Evolutionary conservation across 2,329 filamentous ascomycete genomes (phyloP), one percentile per base, ranked within the genome.

Genomic region (Zasmidium angulare): DNA sequence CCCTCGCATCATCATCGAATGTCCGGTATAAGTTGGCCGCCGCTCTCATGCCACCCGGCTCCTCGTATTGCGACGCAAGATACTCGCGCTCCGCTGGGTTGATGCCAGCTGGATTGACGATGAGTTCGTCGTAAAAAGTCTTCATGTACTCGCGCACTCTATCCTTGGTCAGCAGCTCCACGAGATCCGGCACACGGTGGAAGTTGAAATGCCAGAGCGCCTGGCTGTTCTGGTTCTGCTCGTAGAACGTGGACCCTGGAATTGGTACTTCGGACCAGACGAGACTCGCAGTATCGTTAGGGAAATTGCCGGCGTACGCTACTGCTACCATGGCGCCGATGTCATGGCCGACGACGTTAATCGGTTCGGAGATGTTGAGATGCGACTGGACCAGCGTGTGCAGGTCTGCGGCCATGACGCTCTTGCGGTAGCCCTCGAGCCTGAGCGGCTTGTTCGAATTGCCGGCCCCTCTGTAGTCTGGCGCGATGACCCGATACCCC

Each of bases 291-390:
- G 74, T 71, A 29, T 70, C 61, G 1, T 71, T 64, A 0, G 77
- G 68, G 49, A 75, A 76, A 1, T 69, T 71, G 1, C 69, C 64
- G 4, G 74, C 77, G 58, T 78, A 78, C 2, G 76, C 73, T 58
- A 76, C 76, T 0, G 76, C 76, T 21, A 81, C 73, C 77, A 81
- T 80, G 50, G 77, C 78, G 14, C 78, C 62, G 20, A 81, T 80
- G 57, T 81, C 79, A 53, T 82, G 77, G 12, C 79, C 78, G 0
- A 81, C 73, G 2, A 81, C 65, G 58, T 80, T 76, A 2, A 78
- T 68, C 26, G 56, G 63, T 24, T 55, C 53, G 46, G 61, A 55
- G 23, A 59, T 50, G 12, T 57, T 59, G 14, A 74, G 71, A 29
- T 29, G 26, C 12, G 74, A 68, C 14, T 68, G 73, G 0, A 64